A percentile compares a stretch with the other conserved stretches of the same genome.
phyloP scores from a whole-genome alignment of 1,284 basidiomycete genomes.

The Ganoderma resinaceum region DNA sequence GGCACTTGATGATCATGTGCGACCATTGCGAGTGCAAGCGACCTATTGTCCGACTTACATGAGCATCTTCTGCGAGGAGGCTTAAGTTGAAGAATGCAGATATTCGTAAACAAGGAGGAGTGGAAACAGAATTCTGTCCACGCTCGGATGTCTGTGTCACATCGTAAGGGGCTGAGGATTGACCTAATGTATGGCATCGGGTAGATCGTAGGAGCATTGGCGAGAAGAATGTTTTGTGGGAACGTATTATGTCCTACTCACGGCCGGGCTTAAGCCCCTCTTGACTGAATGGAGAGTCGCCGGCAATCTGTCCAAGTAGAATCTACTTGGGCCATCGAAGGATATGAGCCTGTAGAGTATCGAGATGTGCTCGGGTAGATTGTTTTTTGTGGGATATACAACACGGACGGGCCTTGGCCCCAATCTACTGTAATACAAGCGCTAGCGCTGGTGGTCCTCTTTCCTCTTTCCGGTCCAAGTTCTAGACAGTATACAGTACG shows the following conservation, averaged over 20 bases:
- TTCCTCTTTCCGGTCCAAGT: neutral
- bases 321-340: neutral
- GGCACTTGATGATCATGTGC: neutral
- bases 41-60: neutral
- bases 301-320: too few species aligned
- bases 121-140: too few species aligned
- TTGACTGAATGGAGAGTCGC: neutral
- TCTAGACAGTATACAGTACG: too few species aligned
- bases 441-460: neutral
- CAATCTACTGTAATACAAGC: neutral
- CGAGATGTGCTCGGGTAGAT: neutral
- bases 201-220: neutral
- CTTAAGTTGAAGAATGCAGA: too few species aligned
- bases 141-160: too few species aligned
- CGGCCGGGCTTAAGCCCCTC: too few species aligned
- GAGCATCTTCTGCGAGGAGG: neutral
- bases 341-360: neutral
- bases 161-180: too few species aligned
- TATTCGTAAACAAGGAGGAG: neutral
- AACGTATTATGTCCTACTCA: too few species aligned
- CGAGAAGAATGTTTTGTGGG: neutral
- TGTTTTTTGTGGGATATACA: conserved; percentile 4
- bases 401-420: neutral
- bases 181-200: neutral
- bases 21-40: neutral